Evolutionary conservation across 2,329 filamentous ascomycete species (phyloP), one percentile per base, ranked within the genome.

Genomic region (Xylariaceae sp.): DNA sequence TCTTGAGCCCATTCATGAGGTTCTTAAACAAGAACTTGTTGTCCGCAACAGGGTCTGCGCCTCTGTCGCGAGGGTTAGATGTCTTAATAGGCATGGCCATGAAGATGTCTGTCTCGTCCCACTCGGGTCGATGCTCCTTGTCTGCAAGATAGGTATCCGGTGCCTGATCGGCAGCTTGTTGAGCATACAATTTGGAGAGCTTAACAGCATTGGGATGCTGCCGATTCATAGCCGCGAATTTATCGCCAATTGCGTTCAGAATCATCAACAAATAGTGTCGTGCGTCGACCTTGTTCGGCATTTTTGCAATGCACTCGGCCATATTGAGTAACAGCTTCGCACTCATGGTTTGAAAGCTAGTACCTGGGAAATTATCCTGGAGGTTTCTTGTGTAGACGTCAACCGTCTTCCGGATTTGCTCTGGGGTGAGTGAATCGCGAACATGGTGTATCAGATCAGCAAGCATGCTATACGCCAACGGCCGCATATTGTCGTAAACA

Each of bases 321-420:
- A 99, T 94, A 62, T 98, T 99, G 11, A 98, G 73, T 1, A 99
- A 72, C 3, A 99, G 73, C 64, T 97, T 98, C 0, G 93, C 94
- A 55, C 93, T 97, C 93, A 99, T 99, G 0, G 93, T 98, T 64
- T 98, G 94, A 60, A 98, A 98, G 64, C 91, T 98, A 0, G 94
- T 97, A 8, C 94, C 94, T 0, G 93, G 94, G 49, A 95, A 95
- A 49, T 88, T 89, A 63, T 97, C 93, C 58, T 95, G 89, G 17
- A 98, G 71, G 56, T 97, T 97, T 59, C 85, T 89, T 2, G 94
- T 97, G 64, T 98, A 99, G 3, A 98, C 93, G 60, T 95, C 88
- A 9, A 98, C 89, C 0, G 94, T 97, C 59, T 90, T 87, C 35
- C 90, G 82, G 48, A 99, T 98, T 67, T 97, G 93, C 52, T 91